Evolutionary conservation across 2,329 filamentous ascomycete genomes (phyloP).

Genomic region (Cercospora sp.): DNA sequence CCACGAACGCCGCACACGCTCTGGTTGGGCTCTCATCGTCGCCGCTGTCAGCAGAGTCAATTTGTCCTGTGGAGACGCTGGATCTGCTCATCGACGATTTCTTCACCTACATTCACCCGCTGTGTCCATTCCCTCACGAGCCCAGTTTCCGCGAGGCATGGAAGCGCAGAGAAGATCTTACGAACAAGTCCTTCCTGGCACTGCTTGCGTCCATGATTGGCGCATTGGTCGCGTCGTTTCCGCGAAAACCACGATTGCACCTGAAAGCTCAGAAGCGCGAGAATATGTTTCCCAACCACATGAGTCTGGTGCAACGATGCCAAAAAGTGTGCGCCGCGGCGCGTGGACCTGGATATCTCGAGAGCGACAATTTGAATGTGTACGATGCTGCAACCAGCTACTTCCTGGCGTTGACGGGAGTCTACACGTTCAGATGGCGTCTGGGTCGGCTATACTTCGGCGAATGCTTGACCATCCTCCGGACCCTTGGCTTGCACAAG

Average conservation of each 20-base stretch:
- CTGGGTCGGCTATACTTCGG: conserved; percentile 69
- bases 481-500: conserved; percentile 66
- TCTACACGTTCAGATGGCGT: conserved; percentile 68
- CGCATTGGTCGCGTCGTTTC: conserved; percentile 72
- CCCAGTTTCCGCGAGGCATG: conserved; percentile 73
- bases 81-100: conserved; percentile 75
- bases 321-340: conserved; percentile 68
- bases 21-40: conserved; percentile 50
- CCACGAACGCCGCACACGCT: conserved; percentile 56
- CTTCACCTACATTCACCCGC: conserved; percentile 78
- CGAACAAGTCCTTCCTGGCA: conserved; percentile 67
- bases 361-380: conserved; percentile 55
- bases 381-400: conserved; percentile 74
- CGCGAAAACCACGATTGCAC: conserved; percentile 68
- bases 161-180: conserved; percentile 65
- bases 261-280: conserved; percentile 67
- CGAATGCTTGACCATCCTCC: conserved; percentile 69
- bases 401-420: conserved; percentile 67
- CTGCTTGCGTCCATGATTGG: conserved; percentile 74
- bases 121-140: conserved; percentile 76
- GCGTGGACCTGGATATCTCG: conserved; percentile 61
- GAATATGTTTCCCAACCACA: conserved; percentile 66
- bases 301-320: conserved; percentile 70
- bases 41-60: conserved; percentile 63
- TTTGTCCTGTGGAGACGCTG: conserved; percentile 68